phyloP scores from a whole-genome alignment of 2,329 filamentous ascomycete species.

The Colletotrichum destructivum region DNA sequence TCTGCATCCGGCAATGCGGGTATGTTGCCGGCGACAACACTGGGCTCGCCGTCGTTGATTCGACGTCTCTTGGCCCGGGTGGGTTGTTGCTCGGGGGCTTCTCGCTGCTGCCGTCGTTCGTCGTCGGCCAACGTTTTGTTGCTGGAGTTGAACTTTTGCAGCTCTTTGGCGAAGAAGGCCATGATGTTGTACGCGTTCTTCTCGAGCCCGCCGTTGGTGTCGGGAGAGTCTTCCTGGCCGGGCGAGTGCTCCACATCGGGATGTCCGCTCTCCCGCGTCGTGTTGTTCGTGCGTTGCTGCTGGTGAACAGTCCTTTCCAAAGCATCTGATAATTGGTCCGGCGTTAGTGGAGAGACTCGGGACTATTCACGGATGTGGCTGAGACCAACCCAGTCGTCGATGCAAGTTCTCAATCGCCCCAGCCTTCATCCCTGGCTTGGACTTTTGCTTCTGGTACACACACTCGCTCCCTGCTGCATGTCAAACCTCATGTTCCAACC shows the following conservation, averaged over 20 bases:
- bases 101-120: conserved; percentile 42
- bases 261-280: no score
- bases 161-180: conserved; percentile 43
- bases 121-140: neutral
- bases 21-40: no score
- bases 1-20: conserved; percentile 33
- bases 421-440: conserved; percentile 46
- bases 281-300: no score
- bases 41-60: conserved; percentile 46
- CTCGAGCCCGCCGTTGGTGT: neutral
- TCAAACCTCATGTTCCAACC: no score
- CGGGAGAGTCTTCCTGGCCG: neutral
- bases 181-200: conserved; percentile 42
- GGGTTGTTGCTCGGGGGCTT: conserved; percentile 45
- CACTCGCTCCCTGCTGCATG: conserved; percentile 17
- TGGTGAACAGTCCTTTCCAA: no score
- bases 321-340: no score
- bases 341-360: no score
- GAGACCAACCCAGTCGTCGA: conserved; percentile 44
- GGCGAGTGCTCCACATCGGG: no score
- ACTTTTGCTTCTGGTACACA: conserved; percentile 46
- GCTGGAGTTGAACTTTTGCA: conserved; percentile 43
- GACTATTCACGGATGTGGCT: no score
- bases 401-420: conserved; percentile 45
- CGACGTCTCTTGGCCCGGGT: conserved; percentile 43